Evolutionary conservation across 495 filamentous ascomycete genomes (phyloP).

Genomic region (Xylaria intraflava): DNA sequence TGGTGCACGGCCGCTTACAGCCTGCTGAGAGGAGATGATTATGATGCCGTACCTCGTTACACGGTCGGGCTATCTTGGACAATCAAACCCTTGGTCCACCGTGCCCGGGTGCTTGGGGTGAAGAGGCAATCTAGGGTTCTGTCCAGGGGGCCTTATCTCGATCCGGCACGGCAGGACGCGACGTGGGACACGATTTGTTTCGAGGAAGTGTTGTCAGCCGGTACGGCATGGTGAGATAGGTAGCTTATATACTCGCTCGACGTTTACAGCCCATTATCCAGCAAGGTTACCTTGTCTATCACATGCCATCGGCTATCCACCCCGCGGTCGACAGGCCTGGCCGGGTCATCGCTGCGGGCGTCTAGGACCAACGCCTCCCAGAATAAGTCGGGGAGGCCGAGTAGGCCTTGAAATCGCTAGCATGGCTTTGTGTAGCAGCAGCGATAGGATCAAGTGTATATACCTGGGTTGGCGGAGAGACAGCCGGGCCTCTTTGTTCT

Average conservation of each 20-base stretch:
- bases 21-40: constrained; percentile 8
- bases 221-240: background rate
- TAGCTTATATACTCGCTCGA: background rate
- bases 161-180: constrained; percentile 18
- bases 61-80: constrained; percentile 7
- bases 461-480: background rate
- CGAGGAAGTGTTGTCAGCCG: background rate
- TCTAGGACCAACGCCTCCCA: background rate
- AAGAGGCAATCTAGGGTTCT: constrained; percentile 9
- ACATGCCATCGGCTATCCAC: background rate
- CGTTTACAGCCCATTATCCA: background rate
- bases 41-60: constrained; percentile 8
- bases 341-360: background rate
- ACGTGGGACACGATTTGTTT: constrained; percentile 6
- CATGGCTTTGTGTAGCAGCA: constrained; percentile 3
- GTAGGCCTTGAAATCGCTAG: background rate
- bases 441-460: background rate
- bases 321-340: background rate
- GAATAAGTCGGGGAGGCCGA: constrained; percentile 1
- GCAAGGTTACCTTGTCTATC: background rate
- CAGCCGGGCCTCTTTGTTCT: background rate
- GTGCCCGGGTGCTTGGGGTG: background rate
- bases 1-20: background rate
- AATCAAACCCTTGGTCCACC: constrained; percentile 2
- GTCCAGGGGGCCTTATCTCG: constrained; percentile 20